Base-by-base conservation (phyloP, 2,329 filamentous ascomycete species). In the Paraphaeosphaeria minitans region DNA sequence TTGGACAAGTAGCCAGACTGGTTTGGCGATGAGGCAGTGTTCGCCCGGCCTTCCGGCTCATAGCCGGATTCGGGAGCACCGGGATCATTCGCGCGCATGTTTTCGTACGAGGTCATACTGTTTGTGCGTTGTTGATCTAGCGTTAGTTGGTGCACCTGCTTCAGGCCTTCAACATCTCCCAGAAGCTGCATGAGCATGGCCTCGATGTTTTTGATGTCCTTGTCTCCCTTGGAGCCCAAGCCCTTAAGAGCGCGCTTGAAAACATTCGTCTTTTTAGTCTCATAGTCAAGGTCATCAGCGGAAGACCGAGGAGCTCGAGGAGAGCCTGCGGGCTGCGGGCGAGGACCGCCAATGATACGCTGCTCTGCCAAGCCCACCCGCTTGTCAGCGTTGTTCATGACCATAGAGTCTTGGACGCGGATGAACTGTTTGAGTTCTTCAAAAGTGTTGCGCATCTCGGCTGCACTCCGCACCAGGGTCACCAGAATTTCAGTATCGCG, bases 371-470 rank as follows among this genome's bases (percentile, higher is more conserved):
- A 88, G 63, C 97, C 93, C 12, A 94, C 94, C 72, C 94, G 92
- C 69, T 91, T 90, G 68, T 93, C 89, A n/a, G 91, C 90, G 62
- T 91, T 89, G 41, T 90, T 89, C 77, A 97, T 92, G 70, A 98
- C 90, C 70, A 93, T 85, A 59, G 92, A 91, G 71, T 97, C 94
- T 60, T 96, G 94, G 65, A 96, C 90, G 51, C 90, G 89, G 61
- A 99, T 90, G 71, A 96, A 89, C 64, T 89, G 90, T 82, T 95
- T 97, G 84, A 99, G 91, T 69, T 97, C 93, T 65, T 96, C 92
- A 73, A 98, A 96, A 0, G 92, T 96, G 67, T 91, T 96, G 64
- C 94, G 92, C 93, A 98, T 98, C 78, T 99, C 95, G 13, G 95
- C 89, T 4, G 95, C 94, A 55, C 93, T 93, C 59, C 94, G 89